Conservation (phyloP, 73 alveolate species). For the Paramecium bursaria region DNA sequence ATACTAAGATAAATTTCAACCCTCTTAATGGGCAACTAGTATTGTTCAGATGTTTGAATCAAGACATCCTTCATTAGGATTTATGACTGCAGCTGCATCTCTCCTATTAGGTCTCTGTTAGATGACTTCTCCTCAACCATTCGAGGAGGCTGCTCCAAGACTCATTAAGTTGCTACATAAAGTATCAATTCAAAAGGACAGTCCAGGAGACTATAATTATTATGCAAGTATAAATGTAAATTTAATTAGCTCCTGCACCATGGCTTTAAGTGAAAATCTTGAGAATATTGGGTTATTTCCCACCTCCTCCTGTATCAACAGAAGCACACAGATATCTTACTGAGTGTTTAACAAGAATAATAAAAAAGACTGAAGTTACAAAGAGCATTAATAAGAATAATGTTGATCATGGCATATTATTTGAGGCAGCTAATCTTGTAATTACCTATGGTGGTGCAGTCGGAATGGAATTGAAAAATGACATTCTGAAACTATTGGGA, state of each 20-base stretch:
- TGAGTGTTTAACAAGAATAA: slow-evolving; percentile 85
- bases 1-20: slow-evolving; percentile 81
- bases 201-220: slow-evolving; percentile 93
- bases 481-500: slow-evolving; percentile 88
- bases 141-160: slow-evolving; percentile 85
- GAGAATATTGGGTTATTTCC: slow-evolving; percentile 90
- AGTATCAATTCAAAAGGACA: slow-evolving; percentile 81
- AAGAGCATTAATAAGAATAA: slow-evolving; percentile 96
- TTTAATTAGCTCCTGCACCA: slow-evolving; percentile 85
- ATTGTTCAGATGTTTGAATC: slow-evolving; percentile 64
- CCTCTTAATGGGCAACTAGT: slow-evolving; percentile 71
- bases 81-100: slow-evolving; percentile 86
- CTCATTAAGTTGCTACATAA: slow-evolving; percentile 81
- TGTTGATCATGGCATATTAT: slow-evolving; percentile 96
- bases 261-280: slow-evolving; percentile 96
- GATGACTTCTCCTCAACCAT: slow-evolving; percentile 55
- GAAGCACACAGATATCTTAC: slow-evolving; percentile 74
- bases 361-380: slow-evolving; percentile 93
- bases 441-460: slow-evolving; percentile 89
- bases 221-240: slow-evolving; percentile 72
- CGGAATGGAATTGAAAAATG: slow-evolving; percentile 87
- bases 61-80: slow-evolving; percentile 67
- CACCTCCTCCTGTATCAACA: slow-evolving; percentile 88
- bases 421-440: slow-evolving; percentile 94
- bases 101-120: slow-evolving; percentile 76